Base-by-base conservation (phyloP, 257 asterid genomes). In the Lycium ferocissimum region DNA sequence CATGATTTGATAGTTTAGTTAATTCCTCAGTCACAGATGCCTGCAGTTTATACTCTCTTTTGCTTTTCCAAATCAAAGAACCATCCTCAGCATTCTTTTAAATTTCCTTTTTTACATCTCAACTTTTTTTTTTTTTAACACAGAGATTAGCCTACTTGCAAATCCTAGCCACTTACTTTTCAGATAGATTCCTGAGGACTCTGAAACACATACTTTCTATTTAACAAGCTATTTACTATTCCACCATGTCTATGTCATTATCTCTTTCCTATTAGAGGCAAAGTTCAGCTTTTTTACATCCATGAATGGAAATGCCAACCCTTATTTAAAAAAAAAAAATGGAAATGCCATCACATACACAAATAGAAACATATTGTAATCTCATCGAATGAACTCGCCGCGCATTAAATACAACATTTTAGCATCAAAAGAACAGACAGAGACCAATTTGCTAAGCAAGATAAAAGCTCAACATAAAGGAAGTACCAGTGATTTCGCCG, bases 401-500 rank as follows among this genome's bases (percentile, higher is more conserved):
- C 45, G 49, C 81, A 75, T 59, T 37, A 61, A 33, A 86, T 18
- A 26, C 7, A 59, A 56, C 70, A 81, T 35, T 13, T 53, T 43
- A 38, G 67, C 59, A 83, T 72, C 61, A 26, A 78, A 49, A 51
- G 4, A 49, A 26, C 81, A 76, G 49, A 51, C 62, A 51, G 8
- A 76, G 81, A 22, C 7, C 22, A 76, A 67, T 26, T 18, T 59
- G 38, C 56, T 58, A 79, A 14, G n/a, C 47, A 9, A 62, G 63
- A 82, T 82, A 84, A 71, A 83, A 10, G 59, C 53, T 69, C 54
- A 78, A 78, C 22, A 43, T 45, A 78, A 49, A 47, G 20, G 20
- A 81, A 63, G 80, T 96, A 96, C 99, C 98, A 95, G 89, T 26
- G 85, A 86, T 76, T 94, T 94, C 2, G 98, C 92, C 47, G 97